These are phyloP conservation scores for Phytophthora pluvialis DNA, from an alignment of 352 stramenopile genomes.

Conservation along the genomic window DNA sequence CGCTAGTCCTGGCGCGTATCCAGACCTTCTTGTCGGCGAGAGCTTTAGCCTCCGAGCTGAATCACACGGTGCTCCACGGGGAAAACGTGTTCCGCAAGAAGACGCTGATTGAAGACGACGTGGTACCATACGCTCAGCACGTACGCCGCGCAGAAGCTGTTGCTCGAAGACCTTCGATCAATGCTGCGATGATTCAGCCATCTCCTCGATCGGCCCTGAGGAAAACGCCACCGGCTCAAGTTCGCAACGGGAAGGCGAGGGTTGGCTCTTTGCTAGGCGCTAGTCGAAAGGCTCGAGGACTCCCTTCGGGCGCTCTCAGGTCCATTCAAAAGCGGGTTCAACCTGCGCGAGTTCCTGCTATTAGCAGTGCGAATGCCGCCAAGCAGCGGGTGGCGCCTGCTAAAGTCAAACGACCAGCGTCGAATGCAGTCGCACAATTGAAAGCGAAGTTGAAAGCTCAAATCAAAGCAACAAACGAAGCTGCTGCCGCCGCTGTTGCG, in stretches of 20 bases:
- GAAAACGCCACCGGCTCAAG: slow-evolving; percentile 16
- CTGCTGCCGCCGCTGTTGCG: slow-evolving; percentile 26
- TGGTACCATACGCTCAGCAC: neutral
- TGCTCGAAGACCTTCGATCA: neutral
- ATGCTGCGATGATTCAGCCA: slow-evolving; percentile 11
- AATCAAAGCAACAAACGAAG: slow-evolving; percentile 24
- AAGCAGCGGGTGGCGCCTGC: slow-evolving; percentile 18
- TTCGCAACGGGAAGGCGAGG: no score
- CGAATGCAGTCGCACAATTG: slow-evolving; percentile 4
- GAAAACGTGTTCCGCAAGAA: slow-evolving; percentile 70
- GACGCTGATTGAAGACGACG: slow-evolving; percentile 1
- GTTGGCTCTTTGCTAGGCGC: slow-evolving; percentile 22
- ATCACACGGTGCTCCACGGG: slow-evolving; percentile 76
- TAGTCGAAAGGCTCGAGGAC: slow-evolving; percentile 27
- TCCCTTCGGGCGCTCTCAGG: slow-evolving; percentile 16
- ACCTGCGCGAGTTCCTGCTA: slow-evolving; percentile 19
- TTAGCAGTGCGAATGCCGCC: slow-evolving; percentile 1
- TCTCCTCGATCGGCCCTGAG: slow-evolving; percentile 2
- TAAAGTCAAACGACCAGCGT: slow-evolving; percentile 4
- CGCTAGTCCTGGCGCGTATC: slow-evolving; percentile 68
- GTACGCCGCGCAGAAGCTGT: slow-evolving; percentile 23
- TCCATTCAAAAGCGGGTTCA: slow-evolving; percentile 19
- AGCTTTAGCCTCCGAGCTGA: slow-evolving; percentile 62
- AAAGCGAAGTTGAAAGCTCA: slow-evolving; percentile 27
- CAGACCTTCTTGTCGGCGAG: slow-evolving; percentile 66